A percentile compares a stretch with the other conserved stretches of the same genome.
These are phyloP conservation scores for Teunomyces tritomae DNA, from an alignment of 805 yeast genomes.

Conservation along the genomic window DNA sequence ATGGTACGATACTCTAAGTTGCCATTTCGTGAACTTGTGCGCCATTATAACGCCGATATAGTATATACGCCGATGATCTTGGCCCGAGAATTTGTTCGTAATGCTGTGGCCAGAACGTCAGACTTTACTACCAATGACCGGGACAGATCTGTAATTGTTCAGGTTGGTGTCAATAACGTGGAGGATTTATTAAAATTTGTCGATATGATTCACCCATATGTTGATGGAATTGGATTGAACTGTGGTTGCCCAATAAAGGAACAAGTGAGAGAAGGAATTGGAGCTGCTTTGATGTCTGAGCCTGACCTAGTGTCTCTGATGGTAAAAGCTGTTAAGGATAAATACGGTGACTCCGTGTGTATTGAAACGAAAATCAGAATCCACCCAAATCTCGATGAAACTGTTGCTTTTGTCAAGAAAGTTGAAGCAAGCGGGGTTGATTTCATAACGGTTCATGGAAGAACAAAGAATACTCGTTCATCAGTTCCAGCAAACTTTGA, in stretches of 20 bases:
- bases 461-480: constrained; percentile 81
- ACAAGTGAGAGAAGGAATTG: constrained; percentile 93
- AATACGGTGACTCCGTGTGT: constrained; percentile 68
- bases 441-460: constrained; percentile 90
- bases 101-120: constrained; percentile 71
- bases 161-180: constrained; percentile 85
- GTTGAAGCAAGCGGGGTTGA: constrained; percentile 90
- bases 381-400: constrained; percentile 71
- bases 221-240: constrained; percentile 91
- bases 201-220: constrained; percentile 84
- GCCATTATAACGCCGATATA: constrained; percentile 74
- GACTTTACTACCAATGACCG: constrained; percentile 78
- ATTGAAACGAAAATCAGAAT: constrained; percentile 91
- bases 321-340: constrained; percentile 79
- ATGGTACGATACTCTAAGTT: constrained; percentile 96
- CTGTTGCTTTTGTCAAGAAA: constrained; percentile 65
- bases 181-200: constrained; percentile 79
- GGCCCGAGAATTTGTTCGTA: constrained; percentile 91
- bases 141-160: constrained; percentile 78
- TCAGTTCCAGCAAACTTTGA: constrained; percentile 80
- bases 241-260: constrained; percentile 98
- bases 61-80: constrained; percentile 96
- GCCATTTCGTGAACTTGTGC: constrained; percentile 76
- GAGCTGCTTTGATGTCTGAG: constrained; percentile 89
- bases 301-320: constrained; percentile 76